These are phyloP conservation scores for Podospora pseudocomata DNA, from an alignment of 495 filamentous ascomycete species.

Conservation along the genomic window DNA sequence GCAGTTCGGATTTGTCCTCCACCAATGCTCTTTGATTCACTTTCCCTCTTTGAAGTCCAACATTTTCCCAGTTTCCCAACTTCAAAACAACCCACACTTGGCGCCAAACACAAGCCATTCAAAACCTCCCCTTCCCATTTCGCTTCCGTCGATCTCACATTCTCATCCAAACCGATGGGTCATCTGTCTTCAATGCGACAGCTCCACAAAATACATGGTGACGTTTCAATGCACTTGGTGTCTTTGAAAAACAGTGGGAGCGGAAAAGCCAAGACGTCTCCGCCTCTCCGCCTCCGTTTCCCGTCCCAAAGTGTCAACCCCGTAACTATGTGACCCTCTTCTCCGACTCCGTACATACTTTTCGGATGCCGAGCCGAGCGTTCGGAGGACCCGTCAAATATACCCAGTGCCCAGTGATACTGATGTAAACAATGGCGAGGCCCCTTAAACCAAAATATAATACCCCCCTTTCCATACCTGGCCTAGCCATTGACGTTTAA, in stretches of 20 bases:
- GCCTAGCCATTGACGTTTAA: too few relatives aligned
- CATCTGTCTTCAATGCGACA: neutral
- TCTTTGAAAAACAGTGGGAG: neutral
- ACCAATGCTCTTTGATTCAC: neutral
- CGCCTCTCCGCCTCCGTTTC: neutral
- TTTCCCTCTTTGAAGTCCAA: neutral
- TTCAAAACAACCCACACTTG: neutral
- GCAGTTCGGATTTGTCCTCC: neutral
- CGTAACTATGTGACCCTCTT: neutral
- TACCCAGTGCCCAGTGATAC: neutral
- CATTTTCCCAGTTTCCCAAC: neutral
- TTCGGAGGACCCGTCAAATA: neutral
- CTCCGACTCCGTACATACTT: neutral
- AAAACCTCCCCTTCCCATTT: slow-evolving; percentile 12
- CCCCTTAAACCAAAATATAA: neutral
- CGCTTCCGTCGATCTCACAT: slow-evolving; percentile 18
- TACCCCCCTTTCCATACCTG: neutral
- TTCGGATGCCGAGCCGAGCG: neutral
- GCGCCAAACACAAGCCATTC: neutral
- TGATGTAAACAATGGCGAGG: neutral
- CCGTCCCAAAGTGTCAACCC: neutral
- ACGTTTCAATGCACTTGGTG: neutral
- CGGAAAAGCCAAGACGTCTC: neutral
- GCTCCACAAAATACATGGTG: neutral
- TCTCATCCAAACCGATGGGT: neutral